phyloP scores from a whole-genome alignment of 169 alveolate genomes.

The Eimeria acervulina region DNA sequence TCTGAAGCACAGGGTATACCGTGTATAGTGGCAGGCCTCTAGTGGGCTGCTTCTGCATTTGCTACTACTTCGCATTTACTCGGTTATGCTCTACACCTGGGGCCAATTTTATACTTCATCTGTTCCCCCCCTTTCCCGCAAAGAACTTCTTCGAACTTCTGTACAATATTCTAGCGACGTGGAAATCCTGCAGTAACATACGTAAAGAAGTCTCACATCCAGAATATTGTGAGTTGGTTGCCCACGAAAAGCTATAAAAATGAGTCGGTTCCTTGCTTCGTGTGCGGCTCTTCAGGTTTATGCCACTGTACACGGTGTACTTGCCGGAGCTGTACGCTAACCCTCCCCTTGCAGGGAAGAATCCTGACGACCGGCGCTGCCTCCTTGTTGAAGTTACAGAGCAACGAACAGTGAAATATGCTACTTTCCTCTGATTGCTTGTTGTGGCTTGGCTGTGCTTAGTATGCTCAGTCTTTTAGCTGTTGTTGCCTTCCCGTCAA shows the following conservation, averaged over 20 bases:
- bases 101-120: not conserved
- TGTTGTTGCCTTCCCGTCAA: not conserved
- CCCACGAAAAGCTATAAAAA: not conserved
- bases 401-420: slow-evolving; percentile 32
- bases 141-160: too few species aligned
- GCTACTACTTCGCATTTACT: not conserved
- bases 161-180: too few species aligned
- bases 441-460: not conserved
- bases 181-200: not conserved
- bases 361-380: slow-evolving; percentile 27
- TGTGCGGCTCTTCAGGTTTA: slow-evolving; percentile 21
- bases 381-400: slow-evolving; percentile 51
- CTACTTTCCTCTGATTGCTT: slow-evolving; percentile 1
- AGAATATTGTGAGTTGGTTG: not conserved
- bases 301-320: slow-evolving; percentile 51
- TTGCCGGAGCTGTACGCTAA: slow-evolving; percentile 59
- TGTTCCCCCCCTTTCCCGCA: too few species aligned
- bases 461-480: not conserved
- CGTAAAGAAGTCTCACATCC: not conserved
- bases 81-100: not conserved
- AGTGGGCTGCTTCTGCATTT: not conserved
- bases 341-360: slow-evolving; percentile 41
- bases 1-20: not conserved
- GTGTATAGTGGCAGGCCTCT: not conserved
- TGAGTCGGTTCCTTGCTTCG: not conserved